Percentiles rank a stretch among this genome's conserved stretches.
Evolutionary conservation across 352 stramenopile genomes (phyloP).

Genomic region (Pythium sp.): DNA sequence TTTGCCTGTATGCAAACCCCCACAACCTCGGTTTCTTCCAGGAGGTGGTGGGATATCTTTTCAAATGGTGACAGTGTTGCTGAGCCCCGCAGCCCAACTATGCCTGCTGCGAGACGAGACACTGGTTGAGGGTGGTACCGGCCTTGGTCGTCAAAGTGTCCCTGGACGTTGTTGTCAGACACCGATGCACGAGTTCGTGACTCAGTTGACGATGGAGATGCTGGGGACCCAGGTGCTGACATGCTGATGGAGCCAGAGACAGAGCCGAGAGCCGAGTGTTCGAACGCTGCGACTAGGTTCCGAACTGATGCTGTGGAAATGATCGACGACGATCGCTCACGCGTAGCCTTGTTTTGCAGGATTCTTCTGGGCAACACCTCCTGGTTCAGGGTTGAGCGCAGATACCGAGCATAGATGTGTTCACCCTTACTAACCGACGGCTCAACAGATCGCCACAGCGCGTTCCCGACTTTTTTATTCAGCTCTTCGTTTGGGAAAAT

Average conservation of each 20-base stretch:
- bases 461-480: conserved; percentile 45
- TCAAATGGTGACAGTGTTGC: conserved; percentile 48
- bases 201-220: not conserved
- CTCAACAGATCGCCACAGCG: conserved; percentile 61
- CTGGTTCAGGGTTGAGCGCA: conserved; percentile 60
- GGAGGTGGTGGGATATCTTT: conserved; percentile 64
- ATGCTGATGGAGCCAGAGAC: conserved; percentile 8
- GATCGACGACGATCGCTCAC: conserved; percentile 18
- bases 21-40: conserved; percentile 74
- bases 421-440: conserved; percentile 50
- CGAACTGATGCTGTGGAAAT: conserved; percentile 16
- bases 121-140: conserved; percentile 12
- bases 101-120: not conserved
- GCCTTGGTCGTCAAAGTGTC: conserved; percentile 16
- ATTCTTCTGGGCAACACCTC: conserved; percentile 21
- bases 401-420: conserved; percentile 73
- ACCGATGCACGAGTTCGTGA: not conserved
- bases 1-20: conserved; percentile 61
- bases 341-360: not conserved
- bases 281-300: conserved; percentile 26
- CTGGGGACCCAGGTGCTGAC: not conserved
- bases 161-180: not conserved
- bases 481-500: conserved; percentile 70
- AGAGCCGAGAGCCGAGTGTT: conserved; percentile 23
- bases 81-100: not conserved